A percentile compares a stretch with the other conserved stretches of the same genome.
Conservation (phyloP, 495 filamentous ascomycete genomes). For the Talaromyces proteolyticus region DNA sequence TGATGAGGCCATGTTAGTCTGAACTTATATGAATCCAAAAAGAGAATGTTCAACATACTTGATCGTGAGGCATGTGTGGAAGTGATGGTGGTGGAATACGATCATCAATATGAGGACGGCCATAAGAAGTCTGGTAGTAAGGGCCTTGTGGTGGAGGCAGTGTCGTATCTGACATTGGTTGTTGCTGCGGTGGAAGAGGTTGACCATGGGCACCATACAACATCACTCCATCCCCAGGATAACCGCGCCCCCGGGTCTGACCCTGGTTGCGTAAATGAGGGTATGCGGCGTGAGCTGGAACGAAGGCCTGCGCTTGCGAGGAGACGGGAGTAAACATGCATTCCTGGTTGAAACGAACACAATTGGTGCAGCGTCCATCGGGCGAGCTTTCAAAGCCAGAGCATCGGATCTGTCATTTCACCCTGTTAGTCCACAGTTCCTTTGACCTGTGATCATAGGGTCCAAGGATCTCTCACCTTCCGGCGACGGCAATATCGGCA, state of each 20-base stretch:
- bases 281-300: slow-evolving; percentile 70
- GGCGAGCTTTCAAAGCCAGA: slow-evolving; percentile 74
- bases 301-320: slow-evolving; percentile 77
- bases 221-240: slow-evolving; percentile 26
- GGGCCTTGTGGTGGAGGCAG: slow-evolving; percentile 44
- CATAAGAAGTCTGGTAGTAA: slow-evolving; percentile 31
- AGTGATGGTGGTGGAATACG: slow-evolving; percentile 32
- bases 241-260: slow-evolving; percentile 34
- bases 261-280: slow-evolving; percentile 47
- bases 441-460: neutral
- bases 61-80: slow-evolving; percentile 35
- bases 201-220: slow-evolving; percentile 76
- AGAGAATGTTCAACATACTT: slow-evolving; percentile 37
- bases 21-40: slow-evolving; percentile 7
- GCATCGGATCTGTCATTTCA: slow-evolving; percentile 62
- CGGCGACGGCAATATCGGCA: slow-evolving; percentile 77
- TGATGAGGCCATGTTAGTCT: slow-evolving; percentile 17
- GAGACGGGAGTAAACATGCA: slow-evolving; percentile 84
- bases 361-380: slow-evolving; percentile 76
- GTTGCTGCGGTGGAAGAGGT: slow-evolving; percentile 54
- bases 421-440: neutral
- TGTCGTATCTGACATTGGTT: slow-evolving; percentile 41
- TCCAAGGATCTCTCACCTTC: slow-evolving; percentile 52
- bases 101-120: slow-evolving; percentile 26
- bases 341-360: slow-evolving; percentile 74